These are phyloP conservation scores for Cladosporium sphaerospermum DNA, from an alignment of 2,329 filamentous ascomycete genomes.

Conservation along the genomic window DNA sequence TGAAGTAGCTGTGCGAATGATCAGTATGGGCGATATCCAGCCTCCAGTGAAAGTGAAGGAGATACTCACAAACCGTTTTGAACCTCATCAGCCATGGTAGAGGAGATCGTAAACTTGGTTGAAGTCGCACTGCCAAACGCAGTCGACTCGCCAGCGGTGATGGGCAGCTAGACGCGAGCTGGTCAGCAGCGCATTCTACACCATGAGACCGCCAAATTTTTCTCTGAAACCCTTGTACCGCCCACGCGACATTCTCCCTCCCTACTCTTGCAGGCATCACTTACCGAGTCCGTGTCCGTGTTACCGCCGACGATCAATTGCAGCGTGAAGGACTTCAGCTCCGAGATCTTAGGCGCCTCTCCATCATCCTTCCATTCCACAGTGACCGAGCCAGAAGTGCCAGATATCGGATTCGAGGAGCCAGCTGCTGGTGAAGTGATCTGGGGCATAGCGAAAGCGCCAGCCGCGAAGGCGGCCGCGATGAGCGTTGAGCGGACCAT, in stretches of 20 bases:
- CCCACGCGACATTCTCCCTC: neutral
- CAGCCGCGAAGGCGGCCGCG: slow-evolving; percentile 25
- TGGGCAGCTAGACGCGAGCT: neutral
- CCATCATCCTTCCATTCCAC: slow-evolving; percentile 54
- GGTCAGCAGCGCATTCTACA: neutral
- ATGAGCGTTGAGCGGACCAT: slow-evolving; percentile 6
- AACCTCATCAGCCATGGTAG: slow-evolving; percentile 25
- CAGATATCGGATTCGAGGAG: slow-evolving; percentile 37
- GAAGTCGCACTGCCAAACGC: slow-evolving; percentile 5
- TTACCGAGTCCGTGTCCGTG: slow-evolving; percentile 6
- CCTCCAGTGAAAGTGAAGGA: no score
- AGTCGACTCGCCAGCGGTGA: neutral
- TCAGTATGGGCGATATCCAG: slow-evolving; percentile 13
- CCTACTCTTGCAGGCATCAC: neutral
- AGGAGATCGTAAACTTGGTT: slow-evolving; percentile 13
- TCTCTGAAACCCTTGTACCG: neutral
- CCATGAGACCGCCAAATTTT: neutral
- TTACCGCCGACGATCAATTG: slow-evolving; percentile 58
- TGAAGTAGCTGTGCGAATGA: slow-evolving; percentile 45
- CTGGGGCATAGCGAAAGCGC: slow-evolving; percentile 46
- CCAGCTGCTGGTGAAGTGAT: slow-evolving; percentile 51
- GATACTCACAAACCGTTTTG: slow-evolving; percentile 51
- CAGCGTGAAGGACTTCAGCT: slow-evolving; percentile 51
- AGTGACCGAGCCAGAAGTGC: slow-evolving; percentile 43
- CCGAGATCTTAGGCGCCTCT: slow-evolving; percentile 42